Evolutionary conservation across 2,329 filamentous ascomycete genomes (phyloP).

Genomic region (Teratosphaeria nubilosa): DNA sequence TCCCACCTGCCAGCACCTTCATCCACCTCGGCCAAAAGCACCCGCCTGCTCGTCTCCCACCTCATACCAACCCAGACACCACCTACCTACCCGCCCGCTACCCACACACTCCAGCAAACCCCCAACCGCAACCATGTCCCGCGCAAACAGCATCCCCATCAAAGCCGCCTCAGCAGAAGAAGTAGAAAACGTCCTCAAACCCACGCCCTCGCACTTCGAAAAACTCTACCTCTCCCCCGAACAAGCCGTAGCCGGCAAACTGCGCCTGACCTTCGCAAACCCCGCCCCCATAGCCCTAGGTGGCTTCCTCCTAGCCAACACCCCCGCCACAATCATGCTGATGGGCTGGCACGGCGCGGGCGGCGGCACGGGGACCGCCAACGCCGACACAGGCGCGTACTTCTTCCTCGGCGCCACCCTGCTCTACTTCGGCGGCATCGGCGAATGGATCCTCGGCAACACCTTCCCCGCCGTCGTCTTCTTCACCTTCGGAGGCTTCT

Average conservation of each 20-base stretch:
- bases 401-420: constrained; percentile 7
- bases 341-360: constrained; percentile 11
- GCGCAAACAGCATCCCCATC: no score
- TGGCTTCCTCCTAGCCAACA: constrained; percentile 10
- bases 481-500: constrained; percentile 4
- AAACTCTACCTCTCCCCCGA: background rate
- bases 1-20: no score
- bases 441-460: constrained; percentile 8
- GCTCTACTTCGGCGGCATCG: constrained; percentile 6
- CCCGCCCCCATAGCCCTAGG: constrained; percentile 5
- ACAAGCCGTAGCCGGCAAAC: background rate
- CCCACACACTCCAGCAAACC: no score
- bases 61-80: no score
- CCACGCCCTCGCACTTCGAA: background rate
- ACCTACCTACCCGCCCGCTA: no score
- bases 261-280: constrained; percentile 2
- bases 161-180: no score
- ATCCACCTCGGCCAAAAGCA: no score
- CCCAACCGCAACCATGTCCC: no score
- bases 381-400: constrained; percentile 1
- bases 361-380: background rate
- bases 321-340: constrained; percentile 6
- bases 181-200: no score
- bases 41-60: no score
- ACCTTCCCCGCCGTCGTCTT: constrained; percentile 4